A percentile compares a stretch with the other conserved stretches of the same genome.
phyloP scores from a whole-genome alignment of 2,329 filamentous ascomycete genomes.

The Aspergillus udagawae region DNA sequence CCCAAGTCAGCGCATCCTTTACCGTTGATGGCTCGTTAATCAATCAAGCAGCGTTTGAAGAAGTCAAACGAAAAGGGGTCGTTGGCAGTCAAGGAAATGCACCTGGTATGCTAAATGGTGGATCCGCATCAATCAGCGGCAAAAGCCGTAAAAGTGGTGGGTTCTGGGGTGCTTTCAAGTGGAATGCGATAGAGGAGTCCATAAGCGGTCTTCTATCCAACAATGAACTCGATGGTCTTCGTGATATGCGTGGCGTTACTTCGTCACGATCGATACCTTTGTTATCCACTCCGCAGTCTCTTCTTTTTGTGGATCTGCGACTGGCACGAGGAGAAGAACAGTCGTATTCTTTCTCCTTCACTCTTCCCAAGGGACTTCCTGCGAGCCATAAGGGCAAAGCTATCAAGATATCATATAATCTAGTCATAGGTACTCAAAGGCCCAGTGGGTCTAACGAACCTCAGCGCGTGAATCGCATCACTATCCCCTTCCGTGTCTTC shows the following conservation, averaged over 20 bases:
- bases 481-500: constrained; percentile 86
- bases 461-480: constrained; percentile 79
- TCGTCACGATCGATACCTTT: constrained; percentile 85
- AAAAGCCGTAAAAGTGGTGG: constrained; percentile 64
- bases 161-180: constrained; percentile 78
- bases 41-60: constrained; percentile 85
- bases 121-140: constrained; percentile 27
- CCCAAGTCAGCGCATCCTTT: constrained; percentile 88
- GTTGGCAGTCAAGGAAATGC: constrained; percentile 78
- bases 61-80: constrained; percentile 91
- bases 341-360: constrained; percentile 82
- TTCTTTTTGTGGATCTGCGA: constrained; percentile 89
- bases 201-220: constrained; percentile 82
- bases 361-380: constrained; percentile 80
- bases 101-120: constrained; percentile 65
- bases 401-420: constrained; percentile 87
- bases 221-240: constrained; percentile 85
- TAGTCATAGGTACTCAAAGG: constrained; percentile 88
- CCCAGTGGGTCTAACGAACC: constrained; percentile 73
- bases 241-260: constrained; percentile 86
- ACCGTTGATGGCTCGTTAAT: constrained; percentile 87
- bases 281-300: constrained; percentile 90
- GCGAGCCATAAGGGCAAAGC: constrained; percentile 87
- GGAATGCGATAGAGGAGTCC: constrained; percentile 83
- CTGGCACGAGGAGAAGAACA: constrained; percentile 84